A percentile compares a stretch with the other conserved stretches of the same genome.
Conservation (phyloP, 1,284 basidiomycete genomes). For the Microbotryum saponariae region DNA sequence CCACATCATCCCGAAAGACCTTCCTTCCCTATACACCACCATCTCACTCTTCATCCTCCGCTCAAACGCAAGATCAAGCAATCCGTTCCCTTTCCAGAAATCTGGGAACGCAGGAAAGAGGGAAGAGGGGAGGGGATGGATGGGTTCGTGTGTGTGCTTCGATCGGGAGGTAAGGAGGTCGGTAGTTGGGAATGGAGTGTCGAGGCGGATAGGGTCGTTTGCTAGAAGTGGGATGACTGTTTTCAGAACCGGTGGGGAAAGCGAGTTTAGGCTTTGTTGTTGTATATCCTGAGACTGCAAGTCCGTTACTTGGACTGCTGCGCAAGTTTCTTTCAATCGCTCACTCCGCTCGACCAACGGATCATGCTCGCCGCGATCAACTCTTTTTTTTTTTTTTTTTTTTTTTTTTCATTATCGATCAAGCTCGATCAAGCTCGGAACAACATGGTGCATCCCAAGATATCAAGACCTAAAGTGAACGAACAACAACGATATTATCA, state of each 20-base stretch:
- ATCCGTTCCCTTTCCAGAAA: constrained; percentile 35
- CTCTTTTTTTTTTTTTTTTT: no score
- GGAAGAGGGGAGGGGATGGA: constrained; percentile 1
- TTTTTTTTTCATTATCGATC: no score
- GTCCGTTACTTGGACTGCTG: no score
- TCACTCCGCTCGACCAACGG: no score
- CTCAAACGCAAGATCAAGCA: constrained; percentile 36
- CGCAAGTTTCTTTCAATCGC: no score
- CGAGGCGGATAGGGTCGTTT: constrained; percentile 8
- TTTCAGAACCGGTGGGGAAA: not conserved
- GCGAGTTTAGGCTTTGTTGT: no score
- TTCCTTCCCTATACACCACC: constrained; percentile 44
- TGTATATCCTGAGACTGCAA: no score
- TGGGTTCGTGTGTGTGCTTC: constrained; percentile 18
- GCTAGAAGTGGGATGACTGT: not conserved
- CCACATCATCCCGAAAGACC: constrained; percentile 2
- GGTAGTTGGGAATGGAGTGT: constrained; percentile 21
- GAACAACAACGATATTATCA: no score
- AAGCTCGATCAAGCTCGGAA: no score
- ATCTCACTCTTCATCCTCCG: constrained; percentile 44
- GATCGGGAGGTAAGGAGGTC: constrained; percentile 16
- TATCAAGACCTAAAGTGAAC: no score
- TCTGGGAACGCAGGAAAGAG: constrained; percentile 11
- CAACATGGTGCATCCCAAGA: no score
- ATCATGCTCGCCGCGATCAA: no score